phyloP scores from a whole-genome alignment of 1,284 basidiomycete species.

The Tilletia horrida region DNA sequence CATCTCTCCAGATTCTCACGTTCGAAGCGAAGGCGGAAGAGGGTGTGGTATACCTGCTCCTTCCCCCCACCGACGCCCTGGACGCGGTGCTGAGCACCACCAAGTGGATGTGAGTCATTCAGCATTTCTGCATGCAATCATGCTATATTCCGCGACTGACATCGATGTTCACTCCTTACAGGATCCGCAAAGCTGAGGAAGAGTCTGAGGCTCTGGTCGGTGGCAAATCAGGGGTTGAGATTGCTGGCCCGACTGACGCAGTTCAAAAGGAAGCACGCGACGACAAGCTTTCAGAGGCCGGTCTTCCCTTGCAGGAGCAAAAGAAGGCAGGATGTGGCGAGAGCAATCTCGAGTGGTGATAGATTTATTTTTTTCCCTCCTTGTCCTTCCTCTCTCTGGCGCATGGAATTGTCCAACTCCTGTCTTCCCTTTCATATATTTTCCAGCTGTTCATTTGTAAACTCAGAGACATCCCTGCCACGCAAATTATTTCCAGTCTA shows the following conservation, averaged over 20 bases:
- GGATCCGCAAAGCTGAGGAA: constrained; percentile 40
- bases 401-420: neutral
- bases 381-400: neutral
- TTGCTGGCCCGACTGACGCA: constrained; percentile 21
- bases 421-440: neutral
- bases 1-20: constrained; percentile 60
- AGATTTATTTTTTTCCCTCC: neutral
- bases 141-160: no score
- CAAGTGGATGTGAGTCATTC: constrained; percentile 62
- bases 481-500: no score
- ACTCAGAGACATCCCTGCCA: no score
- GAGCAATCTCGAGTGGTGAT: constrained; percentile 9
- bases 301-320: neutral
- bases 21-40: constrained; percentile 64
- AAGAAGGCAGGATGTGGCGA: constrained; percentile 14
- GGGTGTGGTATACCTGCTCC: constrained; percentile 59
- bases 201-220: constrained; percentile 35
- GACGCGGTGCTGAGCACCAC: constrained; percentile 67
- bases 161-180: no score
- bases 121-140: constrained; percentile 15
- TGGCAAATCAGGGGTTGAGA: constrained; percentile 22
- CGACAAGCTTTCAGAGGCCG: constrained; percentile 10
- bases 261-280: constrained; percentile 15
- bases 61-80: constrained; percentile 64
- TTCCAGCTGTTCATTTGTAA: neutral